Percentiles rank a stretch among this genome's conserved stretches.
phyloP scores from a whole-genome alignment of 192 early-diverging fungal species.

The Oehlia diaphana region DNA sequence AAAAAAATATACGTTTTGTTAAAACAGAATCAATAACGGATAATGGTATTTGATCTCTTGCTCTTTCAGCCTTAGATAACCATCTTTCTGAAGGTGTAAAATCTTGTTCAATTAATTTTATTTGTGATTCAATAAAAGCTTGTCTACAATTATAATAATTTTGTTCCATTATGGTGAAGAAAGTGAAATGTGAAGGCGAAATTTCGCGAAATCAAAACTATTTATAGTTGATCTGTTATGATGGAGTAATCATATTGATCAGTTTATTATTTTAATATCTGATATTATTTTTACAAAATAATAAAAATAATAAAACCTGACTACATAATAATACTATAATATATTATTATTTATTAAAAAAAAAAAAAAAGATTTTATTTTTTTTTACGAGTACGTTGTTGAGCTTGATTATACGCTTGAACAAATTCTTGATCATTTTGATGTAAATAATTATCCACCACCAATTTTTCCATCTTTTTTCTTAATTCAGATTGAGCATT shows the following conservation, averaged over 20 bases:
- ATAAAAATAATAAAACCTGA: too few relatives aligned
- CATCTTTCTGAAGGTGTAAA: conserved; percentile 13
- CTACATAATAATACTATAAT: too few relatives aligned
- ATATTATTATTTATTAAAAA: too few relatives aligned
- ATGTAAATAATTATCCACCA: conserved; percentile 32
- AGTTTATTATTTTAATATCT: too few relatives aligned
- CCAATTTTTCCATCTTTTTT: conserved; percentile 43
- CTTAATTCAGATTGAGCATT: conserved; percentile 38
- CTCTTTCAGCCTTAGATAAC: neutral
- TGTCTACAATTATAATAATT: conserved; percentile 16
- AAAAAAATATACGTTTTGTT: neutral
- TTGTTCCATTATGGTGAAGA: neutral
- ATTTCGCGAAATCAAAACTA: too few relatives aligned
- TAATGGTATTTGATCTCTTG: neutral
- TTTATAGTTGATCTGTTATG: too few relatives aligned
- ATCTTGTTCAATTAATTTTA: conserved; percentile 8
- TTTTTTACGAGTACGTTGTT: neutral
- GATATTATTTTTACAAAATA: too few relatives aligned
- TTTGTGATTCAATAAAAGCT: conserved; percentile 23
- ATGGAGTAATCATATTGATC: too few relatives aligned
- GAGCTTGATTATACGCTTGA: conserved; percentile 14
- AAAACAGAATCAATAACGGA: neutral
- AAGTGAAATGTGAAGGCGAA: too few relatives aligned
- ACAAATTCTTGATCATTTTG: conserved; percentile 23
- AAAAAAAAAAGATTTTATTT: too few relatives aligned